Percentiles rank a stretch among this genome's conserved stretches.
These are phyloP conservation scores for Sextonia rubra DNA, from an alignment of 164 flowering plant genomes.

Conservation along the genomic window DNA sequence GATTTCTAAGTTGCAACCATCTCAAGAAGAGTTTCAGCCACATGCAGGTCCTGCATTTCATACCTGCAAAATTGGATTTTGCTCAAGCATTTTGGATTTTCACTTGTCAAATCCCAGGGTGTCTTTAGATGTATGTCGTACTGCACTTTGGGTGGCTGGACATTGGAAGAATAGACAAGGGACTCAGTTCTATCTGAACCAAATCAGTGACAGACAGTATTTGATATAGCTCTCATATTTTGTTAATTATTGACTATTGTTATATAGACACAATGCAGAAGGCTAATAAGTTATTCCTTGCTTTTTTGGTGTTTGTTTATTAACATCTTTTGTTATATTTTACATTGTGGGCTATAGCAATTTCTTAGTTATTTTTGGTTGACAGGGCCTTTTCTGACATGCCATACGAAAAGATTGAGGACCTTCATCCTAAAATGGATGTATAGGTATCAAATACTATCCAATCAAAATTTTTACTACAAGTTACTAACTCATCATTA, in stretches of 20 bases:
- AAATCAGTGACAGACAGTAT: too few relatives aligned
- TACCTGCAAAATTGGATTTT: too few relatives aligned
- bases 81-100: too few relatives aligned
- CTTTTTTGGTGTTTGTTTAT: neutral
- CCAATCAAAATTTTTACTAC: neutral
- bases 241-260: neutral
- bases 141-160: too few relatives aligned
- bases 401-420: slow-evolving; percentile 48
- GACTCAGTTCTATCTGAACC: too few relatives aligned
- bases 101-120: too few relatives aligned
- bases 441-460: slow-evolving; percentile 48
- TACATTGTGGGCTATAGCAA: neutral
- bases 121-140: too few relatives aligned
- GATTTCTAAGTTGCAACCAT: too few relatives aligned
- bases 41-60: too few relatives aligned
- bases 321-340: neutral
- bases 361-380: slow-evolving; percentile 5
- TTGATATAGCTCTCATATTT: too few relatives aligned
- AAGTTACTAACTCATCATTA: neutral
- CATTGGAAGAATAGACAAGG: too few relatives aligned
- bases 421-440: slow-evolving; percentile 62
- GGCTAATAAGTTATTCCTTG: neutral
- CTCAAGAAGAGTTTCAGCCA: too few relatives aligned
- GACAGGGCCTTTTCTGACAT: slow-evolving; percentile 28
- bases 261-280: neutral